A percentile compares a stretch with the other conserved stretches of the same genome.
phyloP scores from a whole-genome alignment of 2,329 filamentous ascomycete species.

The Fonsecaea multimorphosa region DNA sequence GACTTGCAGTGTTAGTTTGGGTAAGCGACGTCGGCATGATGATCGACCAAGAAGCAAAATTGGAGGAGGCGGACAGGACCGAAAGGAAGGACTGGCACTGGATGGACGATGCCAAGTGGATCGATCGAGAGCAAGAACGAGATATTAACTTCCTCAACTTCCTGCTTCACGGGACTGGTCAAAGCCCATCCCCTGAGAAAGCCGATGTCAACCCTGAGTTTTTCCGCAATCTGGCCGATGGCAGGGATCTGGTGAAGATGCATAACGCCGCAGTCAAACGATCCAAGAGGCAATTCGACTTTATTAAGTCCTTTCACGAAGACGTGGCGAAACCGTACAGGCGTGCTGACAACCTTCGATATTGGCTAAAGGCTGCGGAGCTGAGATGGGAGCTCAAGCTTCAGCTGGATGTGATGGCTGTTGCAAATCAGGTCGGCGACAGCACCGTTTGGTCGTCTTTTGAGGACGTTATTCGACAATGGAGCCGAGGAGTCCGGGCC shows the following conservation, averaged over 20 bases:
- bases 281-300: constrained; percentile 83
- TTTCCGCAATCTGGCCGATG: constrained; percentile 74
- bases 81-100: constrained; percentile 80
- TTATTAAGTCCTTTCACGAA: constrained; percentile 87
- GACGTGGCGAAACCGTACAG: constrained; percentile 95
- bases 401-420: constrained; percentile 82
- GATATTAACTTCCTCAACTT: constrained; percentile 82
- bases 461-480: constrained; percentile 79
- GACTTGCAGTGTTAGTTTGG: constrained; percentile 77
- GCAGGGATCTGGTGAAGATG: constrained; percentile 79
- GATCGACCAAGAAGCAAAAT: constrained; percentile 75
- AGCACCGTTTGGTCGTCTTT: constrained; percentile 76
- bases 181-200: constrained; percentile 21
- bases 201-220: constrained; percentile 56
- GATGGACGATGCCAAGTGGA: constrained; percentile 73
- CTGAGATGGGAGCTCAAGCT: constrained; percentile 88
- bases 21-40: constrained; percentile 77
- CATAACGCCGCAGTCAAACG: constrained; percentile 89
- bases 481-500: constrained; percentile 81
- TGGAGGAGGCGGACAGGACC: constrained; percentile 74
- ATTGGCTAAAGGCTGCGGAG: constrained; percentile 95
- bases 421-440: constrained; percentile 70
- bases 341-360: constrained; percentile 89
- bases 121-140: constrained; percentile 70
- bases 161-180: constrained; percentile 53